Conservation (phyloP, 331 rosid genomes). For the Rosa hybrid region DNA sequence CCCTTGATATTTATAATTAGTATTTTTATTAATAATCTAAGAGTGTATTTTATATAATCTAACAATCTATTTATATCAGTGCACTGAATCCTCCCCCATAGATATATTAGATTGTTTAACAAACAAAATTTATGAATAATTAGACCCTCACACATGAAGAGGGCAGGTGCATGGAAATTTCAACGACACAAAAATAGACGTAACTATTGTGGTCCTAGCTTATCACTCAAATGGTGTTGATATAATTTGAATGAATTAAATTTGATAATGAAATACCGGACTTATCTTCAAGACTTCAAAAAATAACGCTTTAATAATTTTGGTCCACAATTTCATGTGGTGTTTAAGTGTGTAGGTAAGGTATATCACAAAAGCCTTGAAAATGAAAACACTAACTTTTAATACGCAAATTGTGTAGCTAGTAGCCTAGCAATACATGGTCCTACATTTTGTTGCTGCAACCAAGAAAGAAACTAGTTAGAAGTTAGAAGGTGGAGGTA, state of each 20-base stretch:
- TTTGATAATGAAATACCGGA: too few relatives aligned
- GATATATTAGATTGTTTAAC: too few relatives aligned
- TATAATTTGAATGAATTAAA: too few relatives aligned
- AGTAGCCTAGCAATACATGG: background rate
- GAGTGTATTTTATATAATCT: too few relatives aligned
- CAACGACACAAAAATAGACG: background rate
- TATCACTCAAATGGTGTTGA: background rate
- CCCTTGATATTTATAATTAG: too few relatives aligned
- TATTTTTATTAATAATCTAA: too few relatives aligned
- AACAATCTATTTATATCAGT: too few relatives aligned
- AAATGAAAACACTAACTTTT: too few relatives aligned
- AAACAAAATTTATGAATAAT: background rate
- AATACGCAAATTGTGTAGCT: background rate
- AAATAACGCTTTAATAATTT: background rate
- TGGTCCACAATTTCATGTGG: constrained; percentile 1
- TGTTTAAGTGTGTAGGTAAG: background rate
- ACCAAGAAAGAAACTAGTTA: background rate
- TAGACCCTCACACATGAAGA: background rate
- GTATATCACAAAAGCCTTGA: background rate
- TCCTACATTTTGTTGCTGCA: background rate
- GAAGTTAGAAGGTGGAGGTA: background rate
- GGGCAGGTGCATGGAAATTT: background rate
- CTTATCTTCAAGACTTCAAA: background rate
- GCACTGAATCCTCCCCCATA: too few relatives aligned
- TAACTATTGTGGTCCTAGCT: background rate